Evolutionary conservation across 2,329 filamentous ascomycete genomes (phyloP).

Genomic region (Neonectria ditissima): DNA sequence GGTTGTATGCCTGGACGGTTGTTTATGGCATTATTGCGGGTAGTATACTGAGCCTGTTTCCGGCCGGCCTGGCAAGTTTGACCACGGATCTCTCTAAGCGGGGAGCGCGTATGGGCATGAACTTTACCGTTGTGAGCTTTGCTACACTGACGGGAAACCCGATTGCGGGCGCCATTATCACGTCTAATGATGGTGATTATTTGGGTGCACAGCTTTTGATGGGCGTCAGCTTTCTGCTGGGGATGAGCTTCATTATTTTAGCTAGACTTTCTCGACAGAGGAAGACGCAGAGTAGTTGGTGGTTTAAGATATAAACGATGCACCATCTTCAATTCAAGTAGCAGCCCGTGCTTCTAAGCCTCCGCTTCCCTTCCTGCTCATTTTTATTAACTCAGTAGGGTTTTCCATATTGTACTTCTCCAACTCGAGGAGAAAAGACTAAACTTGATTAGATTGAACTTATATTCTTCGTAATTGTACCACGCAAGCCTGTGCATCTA

Average conservation of each 20-base stretch:
- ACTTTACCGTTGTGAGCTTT: constrained; percentile 15
- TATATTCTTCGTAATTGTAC: too few species aligned
- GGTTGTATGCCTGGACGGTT: constrained; percentile 8
- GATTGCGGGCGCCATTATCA: constrained; percentile 16
- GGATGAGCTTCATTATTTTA: constrained; percentile 10
- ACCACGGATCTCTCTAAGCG: constrained; percentile 5
- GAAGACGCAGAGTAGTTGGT: too few species aligned
- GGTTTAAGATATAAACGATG: too few species aligned
- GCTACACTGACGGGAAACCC: constrained; percentile 12
- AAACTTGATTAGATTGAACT: too few species aligned
- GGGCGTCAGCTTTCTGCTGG: constrained; percentile 11
- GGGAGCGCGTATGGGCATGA: constrained; percentile 14
- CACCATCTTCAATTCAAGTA: too few species aligned
- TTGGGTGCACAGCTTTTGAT: constrained; percentile 11
- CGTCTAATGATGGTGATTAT: constrained; percentile 2
- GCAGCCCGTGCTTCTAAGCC: too few species aligned
- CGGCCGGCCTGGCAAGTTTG: neutral
- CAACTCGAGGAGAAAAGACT: too few species aligned
- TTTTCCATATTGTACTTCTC: too few species aligned
- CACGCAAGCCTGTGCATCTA: too few species aligned
- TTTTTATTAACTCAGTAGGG: too few species aligned
- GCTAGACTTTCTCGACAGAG: neutral
- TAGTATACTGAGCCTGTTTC: constrained; percentile 13
- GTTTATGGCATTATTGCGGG: constrained; percentile 15
- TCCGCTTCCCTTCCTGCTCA: too few species aligned